Evolutionary conservation across 345 rosid species (phyloP).

Genomic region (Hirschfeldia incana): DNA sequence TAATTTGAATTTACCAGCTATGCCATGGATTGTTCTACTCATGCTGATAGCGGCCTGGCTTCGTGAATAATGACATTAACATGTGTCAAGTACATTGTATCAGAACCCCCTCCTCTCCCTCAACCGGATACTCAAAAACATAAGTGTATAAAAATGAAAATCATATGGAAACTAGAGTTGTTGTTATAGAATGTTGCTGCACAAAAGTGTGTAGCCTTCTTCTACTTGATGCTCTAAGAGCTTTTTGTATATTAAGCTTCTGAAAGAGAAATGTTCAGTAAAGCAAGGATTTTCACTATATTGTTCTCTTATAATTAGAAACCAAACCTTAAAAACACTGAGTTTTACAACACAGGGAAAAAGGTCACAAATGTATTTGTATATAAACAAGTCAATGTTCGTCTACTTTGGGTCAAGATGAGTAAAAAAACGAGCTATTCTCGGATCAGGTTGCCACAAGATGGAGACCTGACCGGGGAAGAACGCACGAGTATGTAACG

Average conservation of each 20-base stretch:
- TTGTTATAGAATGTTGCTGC: constrained; percentile 42
- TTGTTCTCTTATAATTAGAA: neutral
- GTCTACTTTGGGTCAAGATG: constrained; percentile 23
- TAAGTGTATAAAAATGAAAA: too few relatives aligned
- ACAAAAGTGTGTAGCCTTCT: constrained; percentile 39
- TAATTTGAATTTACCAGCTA: constrained; percentile 22
- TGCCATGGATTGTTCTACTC: constrained; percentile 29
- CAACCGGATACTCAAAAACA: constrained; percentile 21
- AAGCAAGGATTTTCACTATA: neutral
- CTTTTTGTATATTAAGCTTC: constrained; percentile 32
- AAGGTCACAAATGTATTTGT: neutral
- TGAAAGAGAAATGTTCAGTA: neutral
- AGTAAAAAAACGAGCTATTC: neutral
- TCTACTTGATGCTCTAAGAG: constrained; percentile 39
- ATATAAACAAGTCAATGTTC: constrained; percentile 34
- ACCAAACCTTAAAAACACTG: neutral
- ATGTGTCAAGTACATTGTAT: constrained; percentile 35
- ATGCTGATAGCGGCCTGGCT: constrained; percentile 31
- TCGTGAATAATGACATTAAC: constrained; percentile 33
- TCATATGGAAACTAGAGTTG: constrained; percentile 34
- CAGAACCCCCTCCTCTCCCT: constrained; percentile 23
- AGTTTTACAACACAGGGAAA: constrained; percentile 9
- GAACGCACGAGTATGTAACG: constrained; percentile 87
- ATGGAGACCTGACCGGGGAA: constrained; percentile 71
- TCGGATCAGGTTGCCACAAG: constrained; percentile 56